Percentiles rank a stretch among this genome's conserved stretches.
Conservation (phyloP, 2,329 filamentous ascomycete species). For the Hypoxylon sp. region DNA sequence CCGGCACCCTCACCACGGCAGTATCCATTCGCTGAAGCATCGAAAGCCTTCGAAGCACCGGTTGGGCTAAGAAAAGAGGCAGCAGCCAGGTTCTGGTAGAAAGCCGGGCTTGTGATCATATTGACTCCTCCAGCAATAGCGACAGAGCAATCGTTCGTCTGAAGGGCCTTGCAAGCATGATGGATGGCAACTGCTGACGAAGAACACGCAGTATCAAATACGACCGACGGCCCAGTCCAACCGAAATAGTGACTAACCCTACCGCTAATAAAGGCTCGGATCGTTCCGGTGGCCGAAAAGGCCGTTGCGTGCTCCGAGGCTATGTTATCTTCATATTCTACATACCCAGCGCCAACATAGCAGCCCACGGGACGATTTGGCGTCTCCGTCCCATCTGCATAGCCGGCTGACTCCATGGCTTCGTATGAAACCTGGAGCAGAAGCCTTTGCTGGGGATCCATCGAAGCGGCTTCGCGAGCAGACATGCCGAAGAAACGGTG, state of each 20-base stretch:
- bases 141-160: conserved; percentile 52
- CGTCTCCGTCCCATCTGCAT: conserved; percentile 26
- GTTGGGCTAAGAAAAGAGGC: conserved; percentile 61
- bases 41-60: conserved; percentile 65
- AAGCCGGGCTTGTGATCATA: conserved; percentile 54
- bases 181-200: conserved; percentile 56
- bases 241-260: conserved; percentile 56
- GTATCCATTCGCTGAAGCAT: conserved; percentile 66
- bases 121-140: conserved; percentile 60
- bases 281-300: conserved; percentile 54
- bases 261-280: conserved; percentile 54
- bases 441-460: conserved; percentile 53
- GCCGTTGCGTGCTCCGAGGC: conserved; percentile 50
- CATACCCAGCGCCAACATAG: conserved; percentile 47
- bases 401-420: conserved; percentile 44
- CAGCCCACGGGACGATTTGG: conserved; percentile 46
- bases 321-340: conserved; percentile 50
- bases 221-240: conserved; percentile 55
- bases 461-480: conserved; percentile 47
- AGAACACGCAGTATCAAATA: conserved; percentile 58
- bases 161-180: conserved; percentile 52
- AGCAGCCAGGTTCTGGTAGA: conserved; percentile 45
- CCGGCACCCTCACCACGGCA: conserved; percentile 67
- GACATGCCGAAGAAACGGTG: conserved; percentile 51
- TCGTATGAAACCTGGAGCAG: conserved; percentile 44